A percentile compares a stretch with the other conserved stretches of the same genome.
Evolutionary conservation across 169 alveolate species (phyloP).

Genomic region (Plasmodium fragile): DNA sequence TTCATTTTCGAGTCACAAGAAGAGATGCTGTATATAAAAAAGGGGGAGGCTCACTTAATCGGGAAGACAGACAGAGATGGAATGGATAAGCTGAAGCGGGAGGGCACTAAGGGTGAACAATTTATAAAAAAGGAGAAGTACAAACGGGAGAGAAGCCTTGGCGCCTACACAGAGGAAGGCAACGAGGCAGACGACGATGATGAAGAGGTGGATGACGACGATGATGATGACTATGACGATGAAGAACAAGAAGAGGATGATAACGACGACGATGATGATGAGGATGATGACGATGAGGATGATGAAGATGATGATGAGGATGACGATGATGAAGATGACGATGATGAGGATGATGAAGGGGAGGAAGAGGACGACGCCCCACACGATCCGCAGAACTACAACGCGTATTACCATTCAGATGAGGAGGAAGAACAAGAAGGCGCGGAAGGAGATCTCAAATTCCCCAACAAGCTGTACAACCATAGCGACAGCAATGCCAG

Average conservation of each 20-base stretch:
- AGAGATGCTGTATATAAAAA: conserved; percentile 64
- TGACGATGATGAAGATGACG: neutral
- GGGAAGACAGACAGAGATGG: neutral
- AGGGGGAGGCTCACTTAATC: conserved; percentile 1
- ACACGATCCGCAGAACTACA: neutral
- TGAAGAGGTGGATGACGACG: neutral
- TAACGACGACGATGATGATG: neutral
- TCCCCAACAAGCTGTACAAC: neutral
- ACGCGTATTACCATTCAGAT: neutral
- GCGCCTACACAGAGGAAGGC: neutral
- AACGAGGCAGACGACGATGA: neutral
- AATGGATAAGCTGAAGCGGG: neutral
- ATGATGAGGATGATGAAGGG: neutral
- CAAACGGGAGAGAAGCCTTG: neutral
- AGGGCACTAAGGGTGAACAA: neutral
- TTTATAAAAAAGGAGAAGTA: neutral
- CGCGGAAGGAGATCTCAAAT: neutral
- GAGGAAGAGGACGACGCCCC: neutral
- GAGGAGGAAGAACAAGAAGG: conserved; percentile 5
- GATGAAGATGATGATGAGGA: neutral
- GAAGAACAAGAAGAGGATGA: neutral
- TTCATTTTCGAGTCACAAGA: conserved; percentile 63
- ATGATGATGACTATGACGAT: neutral
- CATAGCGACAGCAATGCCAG: neutral
- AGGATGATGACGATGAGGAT: neutral